Evolutionary conservation across 2,329 filamentous ascomycete genomes (phyloP).

Genomic region (Trichoderma koningiopsis): DNA sequence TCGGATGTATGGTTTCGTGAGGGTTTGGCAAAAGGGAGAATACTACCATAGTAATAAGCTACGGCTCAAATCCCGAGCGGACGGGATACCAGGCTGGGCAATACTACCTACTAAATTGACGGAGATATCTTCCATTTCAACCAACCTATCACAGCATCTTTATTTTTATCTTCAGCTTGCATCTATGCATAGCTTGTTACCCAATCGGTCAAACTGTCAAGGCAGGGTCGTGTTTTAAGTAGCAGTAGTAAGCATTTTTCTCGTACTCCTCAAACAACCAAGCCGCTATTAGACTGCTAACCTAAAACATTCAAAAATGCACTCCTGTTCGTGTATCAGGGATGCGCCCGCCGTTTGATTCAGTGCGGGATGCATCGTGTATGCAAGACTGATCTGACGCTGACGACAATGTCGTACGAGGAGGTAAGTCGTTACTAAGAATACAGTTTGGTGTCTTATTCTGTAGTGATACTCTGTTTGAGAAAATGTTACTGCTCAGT

Average conservation of each 20-base stretch:
- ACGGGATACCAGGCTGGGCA: neutral
- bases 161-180: neutral
- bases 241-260: neutral
- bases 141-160: neutral
- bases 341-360: neutral
- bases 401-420: constrained; percentile 13
- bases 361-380: neutral
- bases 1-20: neutral
- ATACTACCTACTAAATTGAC: neutral
- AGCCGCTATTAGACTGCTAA: neutral
- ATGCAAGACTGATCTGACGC: constrained; percentile 6
- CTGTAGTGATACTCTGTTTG: neutral
- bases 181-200: neutral
- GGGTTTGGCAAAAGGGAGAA: neutral
- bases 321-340: constrained; percentile 4
- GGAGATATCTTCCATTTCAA: neutral
- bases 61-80: neutral
- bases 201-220: neutral
- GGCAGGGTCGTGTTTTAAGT: neutral
- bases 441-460: neutral
- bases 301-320: constrained; percentile 6
- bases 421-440: neutral
- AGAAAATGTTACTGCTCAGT: neutral
- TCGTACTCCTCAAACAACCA: neutral
- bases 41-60: neutral